A percentile compares a stretch with the other conserved stretches of the same genome.
Evolutionary conservation across 2,329 filamentous ascomycete species (phyloP).

Genomic region (Pseudogymnoascus sp.): DNA sequence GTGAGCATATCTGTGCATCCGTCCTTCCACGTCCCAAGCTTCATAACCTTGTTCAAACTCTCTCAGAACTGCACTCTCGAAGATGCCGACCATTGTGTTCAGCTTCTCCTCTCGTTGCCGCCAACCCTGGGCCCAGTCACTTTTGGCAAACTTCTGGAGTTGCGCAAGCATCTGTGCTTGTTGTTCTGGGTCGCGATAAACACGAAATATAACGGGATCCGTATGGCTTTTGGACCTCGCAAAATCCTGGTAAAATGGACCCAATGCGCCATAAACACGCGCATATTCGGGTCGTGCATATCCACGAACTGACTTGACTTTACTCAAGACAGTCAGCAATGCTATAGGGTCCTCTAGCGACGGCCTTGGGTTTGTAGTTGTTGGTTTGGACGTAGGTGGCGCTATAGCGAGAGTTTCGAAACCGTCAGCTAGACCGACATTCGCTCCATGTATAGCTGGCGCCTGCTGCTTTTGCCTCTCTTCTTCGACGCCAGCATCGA

Average conservation of each 20-base stretch:
- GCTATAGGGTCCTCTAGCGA: slow-evolving; percentile 47
- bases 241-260: slow-evolving; percentile 82
- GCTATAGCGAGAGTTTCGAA: slow-evolving; percentile 67
- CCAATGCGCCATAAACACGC: slow-evolving; percentile 79
- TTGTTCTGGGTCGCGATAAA: slow-evolving; percentile 78
- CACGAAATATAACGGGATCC: slow-evolving; percentile 76
- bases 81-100: slow-evolving; percentile 65
- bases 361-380: slow-evolving; percentile 23
- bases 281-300: slow-evolving; percentile 84
- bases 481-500: slow-evolving; percentile 64
- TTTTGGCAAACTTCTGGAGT: slow-evolving; percentile 66
- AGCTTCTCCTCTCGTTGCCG: slow-evolving; percentile 62
- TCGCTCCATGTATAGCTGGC: slow-evolving; percentile 18
- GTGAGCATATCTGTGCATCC: slow-evolving; percentile 82
- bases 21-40: slow-evolving; percentile 75
- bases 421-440: slow-evolving; percentile 48
- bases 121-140: slow-evolving; percentile 73
- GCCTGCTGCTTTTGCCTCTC: slow-evolving; percentile 39
- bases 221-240: slow-evolving; percentile 61
- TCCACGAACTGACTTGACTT: slow-evolving; percentile 70
- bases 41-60: slow-evolving; percentile 94
- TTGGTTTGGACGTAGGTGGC: slow-evolving; percentile 29
- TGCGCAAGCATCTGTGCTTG: slow-evolving; percentile 87
- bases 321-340: slow-evolving; percentile 60
- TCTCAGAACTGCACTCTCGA: slow-evolving; percentile 80